Conservation (phyloP, 2,329 filamentous ascomycete genomes). For the Aspergillus ustus region DNA sequence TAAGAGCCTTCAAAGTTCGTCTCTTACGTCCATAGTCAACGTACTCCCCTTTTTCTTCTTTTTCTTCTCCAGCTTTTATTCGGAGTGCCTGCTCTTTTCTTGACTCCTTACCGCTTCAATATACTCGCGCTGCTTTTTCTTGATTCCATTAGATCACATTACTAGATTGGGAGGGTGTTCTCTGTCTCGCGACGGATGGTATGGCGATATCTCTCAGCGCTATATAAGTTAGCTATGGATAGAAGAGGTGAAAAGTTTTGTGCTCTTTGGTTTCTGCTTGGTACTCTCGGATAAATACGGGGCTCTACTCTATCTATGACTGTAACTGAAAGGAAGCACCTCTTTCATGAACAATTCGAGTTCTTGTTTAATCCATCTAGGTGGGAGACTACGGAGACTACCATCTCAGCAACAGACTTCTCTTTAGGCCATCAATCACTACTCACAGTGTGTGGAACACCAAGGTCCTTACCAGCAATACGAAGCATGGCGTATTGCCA, state of each 20-base stretch:
- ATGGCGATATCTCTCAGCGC: background rate
- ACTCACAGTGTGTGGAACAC: too few relatives aligned
- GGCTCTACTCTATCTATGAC: too few relatives aligned
- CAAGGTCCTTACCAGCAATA: too few relatives aligned
- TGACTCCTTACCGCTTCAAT: conserved; percentile 18
- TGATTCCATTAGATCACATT: too few relatives aligned
- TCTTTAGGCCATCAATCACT: too few relatives aligned
- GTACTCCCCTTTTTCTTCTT: conserved; percentile 13
- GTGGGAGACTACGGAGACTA: too few relatives aligned
- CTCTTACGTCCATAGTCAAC: conserved; percentile 30
- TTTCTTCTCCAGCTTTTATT: background rate
- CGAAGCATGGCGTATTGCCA: too few relatives aligned
- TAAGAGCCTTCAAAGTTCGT: conserved; percentile 18
- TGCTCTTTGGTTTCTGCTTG: background rate
- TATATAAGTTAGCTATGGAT: background rate
- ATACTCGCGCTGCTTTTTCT: conserved; percentile 6
- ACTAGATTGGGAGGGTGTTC: background rate
- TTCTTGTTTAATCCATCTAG: too few relatives aligned
- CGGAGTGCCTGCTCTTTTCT: conserved; percentile 3
- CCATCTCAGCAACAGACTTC: too few relatives aligned
- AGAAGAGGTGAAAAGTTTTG: background rate
- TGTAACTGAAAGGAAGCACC: too few relatives aligned
- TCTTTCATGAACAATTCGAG: too few relatives aligned
- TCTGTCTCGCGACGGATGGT: background rate
- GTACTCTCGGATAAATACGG: too few relatives aligned